Conservation (phyloP, 148 eudicot genomes). For the Limonium bicolor region DNA sequence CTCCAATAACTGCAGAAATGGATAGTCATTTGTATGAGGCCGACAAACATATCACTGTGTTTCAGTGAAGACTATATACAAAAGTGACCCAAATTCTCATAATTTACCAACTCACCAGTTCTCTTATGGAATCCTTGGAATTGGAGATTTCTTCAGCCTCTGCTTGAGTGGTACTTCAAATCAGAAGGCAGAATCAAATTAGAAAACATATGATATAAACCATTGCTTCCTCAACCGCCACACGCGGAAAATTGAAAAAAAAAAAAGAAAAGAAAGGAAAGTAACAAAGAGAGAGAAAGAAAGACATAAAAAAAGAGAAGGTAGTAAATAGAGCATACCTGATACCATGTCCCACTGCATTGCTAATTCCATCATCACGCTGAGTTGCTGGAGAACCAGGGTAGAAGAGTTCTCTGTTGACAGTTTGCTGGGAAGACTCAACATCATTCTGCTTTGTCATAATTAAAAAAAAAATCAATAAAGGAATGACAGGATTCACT, state of each 20-base stretch:
- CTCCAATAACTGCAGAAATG: too few relatives aligned
- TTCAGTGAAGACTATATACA: too few relatives aligned
- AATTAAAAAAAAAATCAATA: not conserved
- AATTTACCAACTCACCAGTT: too few relatives aligned
- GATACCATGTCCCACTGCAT: constrained; percentile 25
- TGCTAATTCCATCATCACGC: constrained; percentile 10
- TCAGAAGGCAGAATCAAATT: not conserved
- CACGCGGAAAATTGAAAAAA: constrained; percentile 1
- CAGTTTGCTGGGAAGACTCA: constrained; percentile 18
- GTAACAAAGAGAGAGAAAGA: not conserved
- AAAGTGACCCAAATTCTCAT: too few relatives aligned
- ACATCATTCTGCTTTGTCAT: constrained; percentile 32
- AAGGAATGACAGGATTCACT: not conserved
- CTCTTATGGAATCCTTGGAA: too few relatives aligned
- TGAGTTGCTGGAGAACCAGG: constrained; percentile 26
- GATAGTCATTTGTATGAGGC: too few relatives aligned
- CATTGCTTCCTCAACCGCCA: constrained; percentile 42
- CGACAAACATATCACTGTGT: too few relatives aligned
- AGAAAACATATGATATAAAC: not conserved
- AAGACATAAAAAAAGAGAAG: not conserved
- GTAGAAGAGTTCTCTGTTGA: constrained; percentile 14
- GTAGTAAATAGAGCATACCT: constrained; percentile 19
- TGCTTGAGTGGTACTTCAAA: not conserved
- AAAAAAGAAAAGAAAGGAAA: not conserved
- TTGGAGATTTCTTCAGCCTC: too few relatives aligned